These are phyloP conservation scores for Oryza coarctata DNA, from an alignment of 176 grass and related monocot species.

Conservation along the genomic window DNA sequence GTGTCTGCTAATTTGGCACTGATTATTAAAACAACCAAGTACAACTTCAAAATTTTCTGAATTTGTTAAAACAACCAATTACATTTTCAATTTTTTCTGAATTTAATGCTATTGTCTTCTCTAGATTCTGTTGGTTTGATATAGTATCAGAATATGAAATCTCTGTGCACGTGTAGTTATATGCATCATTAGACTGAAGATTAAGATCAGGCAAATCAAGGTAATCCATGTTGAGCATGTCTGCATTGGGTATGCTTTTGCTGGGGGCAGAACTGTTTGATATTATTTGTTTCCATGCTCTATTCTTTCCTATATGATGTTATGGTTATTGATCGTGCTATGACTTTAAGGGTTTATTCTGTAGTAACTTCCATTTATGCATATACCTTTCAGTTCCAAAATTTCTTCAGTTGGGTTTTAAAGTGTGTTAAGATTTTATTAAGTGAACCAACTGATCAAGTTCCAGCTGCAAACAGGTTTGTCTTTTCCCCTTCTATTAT, in stretches of 20 bases:
- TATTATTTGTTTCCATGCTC: constrained; percentile 10
- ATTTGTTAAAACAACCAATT: not conserved
- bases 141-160: not conserved
- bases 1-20: not conserved
- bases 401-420: constrained; percentile 96
- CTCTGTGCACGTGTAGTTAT: not conserved
- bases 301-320: not conserved
- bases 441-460: constrained; percentile 81
- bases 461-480: constrained; percentile 73
- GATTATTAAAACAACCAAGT: not conserved
- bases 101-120: not conserved
- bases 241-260: not conserved
- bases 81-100: not conserved
- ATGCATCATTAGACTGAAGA: constrained; percentile 1
- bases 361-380: constrained; percentile 40
- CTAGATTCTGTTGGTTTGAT: not conserved
- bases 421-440: constrained; percentile 85
- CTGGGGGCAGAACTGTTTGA: constrained; percentile 1
- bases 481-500: not conserved
- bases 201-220: not conserved
- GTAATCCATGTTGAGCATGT: not conserved
- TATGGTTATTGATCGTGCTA: constrained; percentile 10
- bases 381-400: constrained; percentile 77
- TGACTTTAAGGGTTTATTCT: constrained; percentile 34
- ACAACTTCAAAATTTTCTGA: not conserved